Conservation (phyloP, 2,329 filamentous ascomycete species). For the Elsinoe batatas region DNA sequence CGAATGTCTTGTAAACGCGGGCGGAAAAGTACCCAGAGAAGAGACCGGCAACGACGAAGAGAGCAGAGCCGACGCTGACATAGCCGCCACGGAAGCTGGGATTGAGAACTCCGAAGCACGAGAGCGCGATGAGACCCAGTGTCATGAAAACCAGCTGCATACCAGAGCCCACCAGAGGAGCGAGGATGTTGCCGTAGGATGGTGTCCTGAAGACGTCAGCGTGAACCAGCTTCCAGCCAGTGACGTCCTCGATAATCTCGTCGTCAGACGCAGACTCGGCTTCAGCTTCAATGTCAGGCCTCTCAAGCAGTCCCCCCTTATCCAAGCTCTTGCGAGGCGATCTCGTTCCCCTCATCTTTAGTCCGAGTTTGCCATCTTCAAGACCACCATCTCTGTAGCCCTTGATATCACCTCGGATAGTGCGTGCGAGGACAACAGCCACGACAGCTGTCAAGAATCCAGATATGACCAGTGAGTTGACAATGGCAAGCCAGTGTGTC, state of each 20-base stretch:
- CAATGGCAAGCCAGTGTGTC: constrained; percentile 80
- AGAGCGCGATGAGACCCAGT: constrained; percentile 49
- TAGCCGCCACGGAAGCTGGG: constrained; percentile 86
- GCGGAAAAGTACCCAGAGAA: constrained; percentile 85
- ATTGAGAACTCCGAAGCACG: constrained; percentile 68
- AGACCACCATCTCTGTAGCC: constrained; percentile 55
- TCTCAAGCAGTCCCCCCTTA: constrained; percentile 50
- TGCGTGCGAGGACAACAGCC: constrained; percentile 69
- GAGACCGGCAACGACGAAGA: constrained; percentile 73
- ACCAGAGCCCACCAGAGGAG: constrained; percentile 73
- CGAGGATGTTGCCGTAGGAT: constrained; percentile 58
- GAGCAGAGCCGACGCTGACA: constrained; percentile 68
- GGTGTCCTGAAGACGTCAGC: constrained; percentile 80
- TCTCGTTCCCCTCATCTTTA: constrained; percentile 41
- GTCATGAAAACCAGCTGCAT: constrained; percentile 81
- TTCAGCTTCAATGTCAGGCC: constrained; percentile 42
- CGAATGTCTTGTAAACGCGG: constrained; percentile 73
- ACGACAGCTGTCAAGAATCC: constrained; percentile 69
- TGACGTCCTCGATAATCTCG: constrained; percentile 65
- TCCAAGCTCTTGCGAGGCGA: constrained; percentile 43
- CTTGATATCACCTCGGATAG: constrained; percentile 69
- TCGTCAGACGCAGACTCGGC: constrained; percentile 53
- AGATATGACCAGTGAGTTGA: constrained; percentile 79
- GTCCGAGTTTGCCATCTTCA: constrained; percentile 55
- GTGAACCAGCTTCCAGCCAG: constrained; percentile 81